phyloP scores from a whole-genome alignment of 176 grass and related monocot genomes.

The Puccinellia tenuiflora region DNA sequence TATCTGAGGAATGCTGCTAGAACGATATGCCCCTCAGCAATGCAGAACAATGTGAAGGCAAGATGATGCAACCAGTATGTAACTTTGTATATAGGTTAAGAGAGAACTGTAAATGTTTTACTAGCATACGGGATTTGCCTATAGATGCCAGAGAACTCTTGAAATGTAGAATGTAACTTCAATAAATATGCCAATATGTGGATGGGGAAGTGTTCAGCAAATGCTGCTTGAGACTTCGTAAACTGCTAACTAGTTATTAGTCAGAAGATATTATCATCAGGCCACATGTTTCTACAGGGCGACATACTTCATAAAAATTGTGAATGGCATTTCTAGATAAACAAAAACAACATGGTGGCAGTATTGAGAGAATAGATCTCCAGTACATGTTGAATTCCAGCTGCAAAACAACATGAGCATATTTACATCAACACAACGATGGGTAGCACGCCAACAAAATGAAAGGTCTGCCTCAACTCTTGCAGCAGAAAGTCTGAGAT shows the following conservation, averaged over 20 bases:
- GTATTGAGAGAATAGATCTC: neutral
- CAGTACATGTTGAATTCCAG: neutral
- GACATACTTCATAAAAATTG: neutral
- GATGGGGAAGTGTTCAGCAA: neutral
- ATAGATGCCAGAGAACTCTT: neutral
- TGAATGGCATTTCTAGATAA: neutral
- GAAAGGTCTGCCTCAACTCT: neutral
- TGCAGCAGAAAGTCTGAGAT: neutral
- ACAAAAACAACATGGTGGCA: neutral
- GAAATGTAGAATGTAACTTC: neutral
- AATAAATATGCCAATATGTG: constrained; percentile 5
- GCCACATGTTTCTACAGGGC: neutral
- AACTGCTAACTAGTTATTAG: neutral
- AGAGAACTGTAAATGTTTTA: constrained; percentile 31
- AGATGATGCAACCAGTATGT: neutral
- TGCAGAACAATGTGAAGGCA: neutral
- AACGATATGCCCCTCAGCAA: neutral
- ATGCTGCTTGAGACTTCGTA: neutral
- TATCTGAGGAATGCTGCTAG: constrained; percentile 24
- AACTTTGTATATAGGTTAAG: constrained; percentile 22
- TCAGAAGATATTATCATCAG: neutral
- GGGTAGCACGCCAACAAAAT: neutral
- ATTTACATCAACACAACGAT: constrained; percentile 21
- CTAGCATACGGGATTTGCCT: neutral
- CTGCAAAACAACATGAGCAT: neutral